Conservation (phyloP, 163 green algal genomes). For the Scenedesmus sp. region DNA sequence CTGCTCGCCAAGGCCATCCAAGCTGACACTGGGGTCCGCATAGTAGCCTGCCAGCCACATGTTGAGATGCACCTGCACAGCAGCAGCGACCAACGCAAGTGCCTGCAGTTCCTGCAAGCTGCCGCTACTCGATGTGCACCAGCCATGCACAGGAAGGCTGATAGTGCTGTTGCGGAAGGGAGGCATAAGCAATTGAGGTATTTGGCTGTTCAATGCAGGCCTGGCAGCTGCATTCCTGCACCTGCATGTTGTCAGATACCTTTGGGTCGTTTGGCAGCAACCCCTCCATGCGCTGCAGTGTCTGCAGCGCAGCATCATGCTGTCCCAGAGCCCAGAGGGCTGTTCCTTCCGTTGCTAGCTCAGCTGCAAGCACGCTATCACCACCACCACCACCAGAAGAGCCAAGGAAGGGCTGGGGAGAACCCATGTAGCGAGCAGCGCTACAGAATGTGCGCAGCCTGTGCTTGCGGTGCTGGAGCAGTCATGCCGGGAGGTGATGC, state of each 20-base stretch:
- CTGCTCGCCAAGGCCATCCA: background rate
- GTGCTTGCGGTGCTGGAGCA: background rate
- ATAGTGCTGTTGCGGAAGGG: background rate
- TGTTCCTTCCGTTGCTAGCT: conserved; percentile 40
- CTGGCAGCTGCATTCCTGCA: background rate
- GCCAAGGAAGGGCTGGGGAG: background rate
- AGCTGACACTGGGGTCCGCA: background rate
- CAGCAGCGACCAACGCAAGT: background rate
- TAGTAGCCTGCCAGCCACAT: conserved; percentile 31
- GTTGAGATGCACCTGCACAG: conserved; percentile 48
- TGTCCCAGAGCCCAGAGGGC: conserved; percentile 22
- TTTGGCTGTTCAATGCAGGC: background rate
- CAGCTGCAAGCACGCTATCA: conserved; percentile 20
- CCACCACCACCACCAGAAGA: background rate
- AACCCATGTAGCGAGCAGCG: background rate
- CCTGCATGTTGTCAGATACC: background rate
- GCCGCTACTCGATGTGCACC: background rate
- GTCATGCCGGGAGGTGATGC: background rate
- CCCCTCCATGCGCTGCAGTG: conserved; percentile 38
- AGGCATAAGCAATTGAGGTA: background rate
- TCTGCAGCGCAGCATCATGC: conserved; percentile 37
- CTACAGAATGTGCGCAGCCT: background rate
- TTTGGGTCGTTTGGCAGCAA: background rate
- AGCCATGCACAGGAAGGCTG: background rate
- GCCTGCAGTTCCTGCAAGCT: background rate